A percentile compares a stretch with the other conserved stretches of the same genome.
phyloP scores from a whole-genome alignment of 73 alveolate genomes.

The Paramecium sonneborni region DNA sequence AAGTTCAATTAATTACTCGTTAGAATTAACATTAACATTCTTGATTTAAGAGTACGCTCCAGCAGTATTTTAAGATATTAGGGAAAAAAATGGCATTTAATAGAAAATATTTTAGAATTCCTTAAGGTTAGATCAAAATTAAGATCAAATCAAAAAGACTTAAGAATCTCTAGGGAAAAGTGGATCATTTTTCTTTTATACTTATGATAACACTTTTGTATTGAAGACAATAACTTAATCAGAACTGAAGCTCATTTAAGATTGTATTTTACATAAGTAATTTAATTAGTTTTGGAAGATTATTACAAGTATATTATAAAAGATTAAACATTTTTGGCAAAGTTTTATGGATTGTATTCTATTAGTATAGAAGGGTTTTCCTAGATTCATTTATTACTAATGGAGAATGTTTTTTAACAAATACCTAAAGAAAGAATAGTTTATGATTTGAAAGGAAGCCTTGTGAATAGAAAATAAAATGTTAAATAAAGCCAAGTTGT shows the following conservation, averaged over 20 bases:
- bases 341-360: neutral
- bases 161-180: constrained; percentile 51
- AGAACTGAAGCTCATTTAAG: neutral
- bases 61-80: neutral
- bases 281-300: neutral
- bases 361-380: constrained; percentile 21
- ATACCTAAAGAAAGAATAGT: neutral
- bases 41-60: neutral
- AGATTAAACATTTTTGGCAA: neutral
- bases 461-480: neutral
- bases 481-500: neutral
- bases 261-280: neutral
- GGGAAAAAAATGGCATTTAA: neutral
- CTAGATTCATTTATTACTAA: neutral
- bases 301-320: neutral
- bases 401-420: neutral
- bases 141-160: neutral
- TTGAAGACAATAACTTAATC: constrained; percentile 1
- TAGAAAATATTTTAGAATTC: neutral
- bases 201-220: neutral
- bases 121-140: neutral
- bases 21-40: neutral
- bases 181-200: constrained; percentile 28
- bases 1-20: neutral
- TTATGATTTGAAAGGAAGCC: constrained; percentile 46